Evolutionary conservation across 352 stramenopile species (phyloP), one percentile per base, ranked within the genome.

Genomic region (Blastocystis sp.): DNA sequence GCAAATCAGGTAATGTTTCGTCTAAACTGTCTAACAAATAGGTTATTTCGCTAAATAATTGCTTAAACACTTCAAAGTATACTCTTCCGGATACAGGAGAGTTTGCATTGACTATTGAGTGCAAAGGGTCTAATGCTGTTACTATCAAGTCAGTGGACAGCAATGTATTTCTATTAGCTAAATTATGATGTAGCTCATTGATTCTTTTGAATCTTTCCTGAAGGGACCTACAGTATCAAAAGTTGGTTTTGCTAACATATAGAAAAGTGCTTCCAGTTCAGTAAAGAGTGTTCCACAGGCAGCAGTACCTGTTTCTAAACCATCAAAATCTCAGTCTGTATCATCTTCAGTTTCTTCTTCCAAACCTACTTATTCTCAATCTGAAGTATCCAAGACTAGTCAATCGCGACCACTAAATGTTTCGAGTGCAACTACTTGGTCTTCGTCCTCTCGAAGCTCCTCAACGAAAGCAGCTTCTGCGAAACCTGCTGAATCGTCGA

Each of bases 31-130:
- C 3, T 81, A 54, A 81, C 55, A n/a, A n/a, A 34, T 41, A 85
- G 73, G 73, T 69, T n/a, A 55, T 85, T 18, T 30, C 45, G 5
- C 43, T 65, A 16, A 39, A n/a, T 16, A 85, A 85, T 43, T 85
- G 73, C 53, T 30, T 37, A 47, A 43, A 26, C 3, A 55, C 54
- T n/a, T 24, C 62, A 47, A 20, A 26, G 9, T 41, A 63, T 56
- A 16, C 5, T 56, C 11, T 41, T 24, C 54, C 34, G 20, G 70
- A 81, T 7, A 18, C 45, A 16, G 4, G 39, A 18, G 54, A 81
- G 70, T 34, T 64, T 47, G 70, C n/a, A 34, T 24, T 81, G 20
- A 64, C 24, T 7, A 47, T 85, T 50, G 53, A 55, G 18, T 26
- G 59, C 13, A 69, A 66, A 53, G 26, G 63, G 16, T 50, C 20